These are phyloP conservation scores for Echites panduratus DNA, from an alignment of 257 asterid genomes.

Conservation along the genomic window DNA sequence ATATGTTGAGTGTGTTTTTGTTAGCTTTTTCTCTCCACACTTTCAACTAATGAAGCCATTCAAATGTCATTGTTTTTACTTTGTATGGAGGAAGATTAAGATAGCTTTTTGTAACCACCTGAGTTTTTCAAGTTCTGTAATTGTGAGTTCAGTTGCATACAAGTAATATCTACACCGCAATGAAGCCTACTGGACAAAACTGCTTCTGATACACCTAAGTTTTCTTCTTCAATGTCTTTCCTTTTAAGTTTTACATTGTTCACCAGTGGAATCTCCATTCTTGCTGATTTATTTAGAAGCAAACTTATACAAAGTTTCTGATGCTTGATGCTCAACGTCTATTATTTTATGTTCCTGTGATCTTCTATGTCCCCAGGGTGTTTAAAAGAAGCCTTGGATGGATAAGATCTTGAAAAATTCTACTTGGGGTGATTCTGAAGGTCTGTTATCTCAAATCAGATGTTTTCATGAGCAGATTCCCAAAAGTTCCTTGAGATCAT, in stretches of 20 bases:
- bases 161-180: background rate
- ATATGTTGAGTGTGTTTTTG: background rate
- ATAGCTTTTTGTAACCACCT: background rate
- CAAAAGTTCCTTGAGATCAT: background rate
- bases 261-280: background rate
- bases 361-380: background rate
- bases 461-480: background rate
- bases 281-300: background rate
- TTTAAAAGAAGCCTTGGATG: constrained; percentile 18
- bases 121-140: background rate
- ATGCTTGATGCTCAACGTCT: background rate
- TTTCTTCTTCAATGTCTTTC: background rate
- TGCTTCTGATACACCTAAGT: constrained; percentile 1
- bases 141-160: background rate
- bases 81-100: background rate
- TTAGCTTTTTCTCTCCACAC: background rate
- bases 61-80: background rate
- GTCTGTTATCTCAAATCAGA: constrained; percentile 7
- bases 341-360: background rate
- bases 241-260: background rate
- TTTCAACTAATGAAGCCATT: constrained; percentile 1
- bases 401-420: constrained; percentile 23
- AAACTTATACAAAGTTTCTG: no score
- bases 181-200: background rate
- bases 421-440: constrained; percentile 23